phyloP scores from a whole-genome alignment of 768 basidiomycete genomes.

The Termitomyces sp. region DNA sequence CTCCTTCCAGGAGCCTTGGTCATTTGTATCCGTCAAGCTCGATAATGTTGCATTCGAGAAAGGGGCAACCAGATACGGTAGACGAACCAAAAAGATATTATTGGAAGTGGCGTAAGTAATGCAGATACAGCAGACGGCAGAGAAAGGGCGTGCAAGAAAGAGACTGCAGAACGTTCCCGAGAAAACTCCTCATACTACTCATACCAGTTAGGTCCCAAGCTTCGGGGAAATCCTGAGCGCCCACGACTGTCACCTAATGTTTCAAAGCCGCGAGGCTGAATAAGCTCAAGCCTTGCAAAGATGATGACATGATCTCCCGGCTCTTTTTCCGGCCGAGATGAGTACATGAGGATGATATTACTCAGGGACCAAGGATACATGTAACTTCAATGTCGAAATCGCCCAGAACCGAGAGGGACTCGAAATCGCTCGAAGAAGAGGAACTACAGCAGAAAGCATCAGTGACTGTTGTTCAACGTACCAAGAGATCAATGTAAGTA shows the following conservation, averaged over 20 bases:
- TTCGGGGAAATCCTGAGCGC: neutral
- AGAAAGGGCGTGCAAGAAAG: no score
- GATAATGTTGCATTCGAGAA: no score
- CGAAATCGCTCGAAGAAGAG: conserved; percentile 1
- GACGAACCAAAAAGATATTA: no score
- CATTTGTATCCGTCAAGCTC: no score
- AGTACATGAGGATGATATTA: neutral
- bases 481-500: conserved; percentile 10
- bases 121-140: no score
- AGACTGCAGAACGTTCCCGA: no score
- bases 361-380: conserved; percentile 17
- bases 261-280: neutral
- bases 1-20: no score
- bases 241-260: neutral
- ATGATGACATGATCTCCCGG: conserved; percentile 4
- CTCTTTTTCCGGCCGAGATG: neutral
- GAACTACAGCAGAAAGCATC: neutral
- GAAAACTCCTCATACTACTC: no score
- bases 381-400: conserved; percentile 5
- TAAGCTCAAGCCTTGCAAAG: neutral
- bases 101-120: no score
- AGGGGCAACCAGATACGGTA: no score
- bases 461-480: conserved; percentile 1
- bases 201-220: no score
- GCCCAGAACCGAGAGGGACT: neutral